Evolutionary conservation across 495 filamentous ascomycete genomes (phyloP), one percentile per base, ranked within the genome.

Genomic region (Bacidia gigantensis): DNA sequence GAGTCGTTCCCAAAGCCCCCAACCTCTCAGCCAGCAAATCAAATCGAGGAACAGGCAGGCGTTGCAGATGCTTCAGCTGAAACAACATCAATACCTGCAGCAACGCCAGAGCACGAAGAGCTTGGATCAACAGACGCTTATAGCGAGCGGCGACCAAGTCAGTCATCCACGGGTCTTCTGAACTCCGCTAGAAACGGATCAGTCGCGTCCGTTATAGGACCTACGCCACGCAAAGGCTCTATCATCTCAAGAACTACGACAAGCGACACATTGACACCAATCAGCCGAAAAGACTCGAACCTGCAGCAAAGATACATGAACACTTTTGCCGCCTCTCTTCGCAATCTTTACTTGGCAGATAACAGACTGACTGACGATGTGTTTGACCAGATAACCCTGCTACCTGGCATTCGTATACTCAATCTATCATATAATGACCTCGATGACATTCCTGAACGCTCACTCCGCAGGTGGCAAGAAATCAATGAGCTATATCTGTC

Each of bases 371-470:
- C 87, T 46, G 92, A 97, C 59, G 92, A 97, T 54, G 82, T 92
- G 2, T 95, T 96, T 60, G 87, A 95, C 55, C 86, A 96, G 61
- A 72, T 97, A 26, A 82, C 78, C 0, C 72, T 87, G 22, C 78
- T 99, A 11, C 74, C 81, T 1, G 93, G 96, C 62, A 67, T 99
- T 46, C 81, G 92, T 12, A 73, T 94, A 40, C 72, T 99, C 45
- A 99, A 99, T 57, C 71, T 99, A 18, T 95, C 89, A 0, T 96
- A 96, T 64, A 99, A 99, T 58, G 82, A 87, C 49, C 69, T 99
- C 40, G 89, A 82, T 56, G 92, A 99, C 57, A 80, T 99, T 64
- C 92, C 92, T 1, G 80, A 86, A 40, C 80, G 90, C 23, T 83
- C 89, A 2, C 78, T 99, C 51, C 83, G 81, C 58, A 78, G 86